Base-by-base conservation (phyloP, 805 yeast species). In the Isabelozyma gotoi region DNA sequence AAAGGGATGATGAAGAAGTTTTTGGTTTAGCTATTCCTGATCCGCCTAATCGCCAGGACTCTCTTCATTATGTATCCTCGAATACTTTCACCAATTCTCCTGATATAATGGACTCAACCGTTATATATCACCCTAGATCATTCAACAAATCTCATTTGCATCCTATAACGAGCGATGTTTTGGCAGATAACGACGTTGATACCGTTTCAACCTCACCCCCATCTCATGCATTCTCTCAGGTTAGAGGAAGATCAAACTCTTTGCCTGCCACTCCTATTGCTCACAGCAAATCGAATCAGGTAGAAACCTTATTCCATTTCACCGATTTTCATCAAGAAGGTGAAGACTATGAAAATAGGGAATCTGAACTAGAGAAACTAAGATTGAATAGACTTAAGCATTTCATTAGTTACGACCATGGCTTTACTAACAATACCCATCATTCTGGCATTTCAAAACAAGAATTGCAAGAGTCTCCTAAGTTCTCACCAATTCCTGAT, bases 371-470 rank as follows among this genome's bases (percentile, higher is more conserved):
- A 27, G 55, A 51, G 11, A 40, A 41, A n/a, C 36, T 57, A 17
- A 44, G 59, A 21, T 38, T 48, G 7, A 49, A 55, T 20, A 36
- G 56, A 17, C 49, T 60, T 37, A 55, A 53, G 27, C 62, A 60
- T 40, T 60, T 59, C 36, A 52, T 58, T 11, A 56, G 60, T 29
- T 43, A 44, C 31, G 48, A 39, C 14, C 46, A 55, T 34, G 42
- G 42, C 5, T 33, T 39, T 7, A 15, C 34, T 7, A 32, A 32
- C 34, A 32, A 32, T 12, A 14, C 10, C 17, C n/a, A n/a, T n/a
- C n/a, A n/a, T n/a, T n/a, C n/a, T n/a, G n/a, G n/a, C n/a, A n/a
- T n/a, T n/a, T n/a, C n/a, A n/a, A n/a, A n/a, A n/a, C n/a, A n/a
- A n/a, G 12, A 10, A n/a, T 24, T 24, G 29, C 10, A 32, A 14